These are phyloP conservation scores for Rhizopogon vinicolor DNA, from an alignment of 768 basidiomycete species.

Conservation along the genomic window DNA sequence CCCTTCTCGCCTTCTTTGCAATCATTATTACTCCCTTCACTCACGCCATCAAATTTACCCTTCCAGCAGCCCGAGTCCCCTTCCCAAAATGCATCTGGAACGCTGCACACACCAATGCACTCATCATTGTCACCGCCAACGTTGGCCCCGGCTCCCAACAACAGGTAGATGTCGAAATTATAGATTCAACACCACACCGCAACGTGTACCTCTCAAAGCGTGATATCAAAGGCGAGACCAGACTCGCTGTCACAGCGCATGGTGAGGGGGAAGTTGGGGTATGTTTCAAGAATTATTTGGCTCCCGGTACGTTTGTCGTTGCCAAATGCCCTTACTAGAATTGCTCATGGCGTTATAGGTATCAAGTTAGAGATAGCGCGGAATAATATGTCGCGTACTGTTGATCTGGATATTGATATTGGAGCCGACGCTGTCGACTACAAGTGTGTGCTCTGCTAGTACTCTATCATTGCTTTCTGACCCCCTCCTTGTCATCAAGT, in stretches of 20 bases:
- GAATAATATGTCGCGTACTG: slow-evolving; percentile 54
- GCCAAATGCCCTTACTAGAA: background rate
- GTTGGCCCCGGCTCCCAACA: slow-evolving; percentile 72
- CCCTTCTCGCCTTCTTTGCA: slow-evolving; percentile 24
- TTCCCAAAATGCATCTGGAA: slow-evolving; percentile 93
- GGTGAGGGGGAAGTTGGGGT: slow-evolving; percentile 93
- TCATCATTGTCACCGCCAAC: slow-evolving; percentile 96
- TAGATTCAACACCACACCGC: slow-evolving; percentile 79
- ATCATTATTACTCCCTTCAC: slow-evolving; percentile 20
- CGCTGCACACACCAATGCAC: slow-evolving; percentile 74
- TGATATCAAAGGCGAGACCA: slow-evolving; percentile 84
- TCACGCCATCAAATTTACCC: slow-evolving; percentile 79
- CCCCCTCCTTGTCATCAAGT: slow-evolving; percentile 34
- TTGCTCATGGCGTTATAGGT: slow-evolving; percentile 27
- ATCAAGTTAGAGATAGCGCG: slow-evolving; percentile 41
- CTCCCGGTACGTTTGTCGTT: slow-evolving; percentile 52
- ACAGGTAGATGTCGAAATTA: slow-evolving; percentile 89
- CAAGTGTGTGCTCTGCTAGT: slow-evolving; percentile 59
- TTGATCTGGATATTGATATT: slow-evolving; percentile 96
- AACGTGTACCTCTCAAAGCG: slow-evolving; percentile 91
- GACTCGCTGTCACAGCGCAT: slow-evolving; percentile 92
- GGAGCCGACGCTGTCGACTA: slow-evolving; percentile 99
- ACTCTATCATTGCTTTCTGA: background rate
- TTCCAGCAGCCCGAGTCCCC: slow-evolving; percentile 71
- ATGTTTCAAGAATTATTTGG: slow-evolving; percentile 83